Conservation (phyloP, 768 basidiomycete species). For the Amanita subjunquillea region DNA sequence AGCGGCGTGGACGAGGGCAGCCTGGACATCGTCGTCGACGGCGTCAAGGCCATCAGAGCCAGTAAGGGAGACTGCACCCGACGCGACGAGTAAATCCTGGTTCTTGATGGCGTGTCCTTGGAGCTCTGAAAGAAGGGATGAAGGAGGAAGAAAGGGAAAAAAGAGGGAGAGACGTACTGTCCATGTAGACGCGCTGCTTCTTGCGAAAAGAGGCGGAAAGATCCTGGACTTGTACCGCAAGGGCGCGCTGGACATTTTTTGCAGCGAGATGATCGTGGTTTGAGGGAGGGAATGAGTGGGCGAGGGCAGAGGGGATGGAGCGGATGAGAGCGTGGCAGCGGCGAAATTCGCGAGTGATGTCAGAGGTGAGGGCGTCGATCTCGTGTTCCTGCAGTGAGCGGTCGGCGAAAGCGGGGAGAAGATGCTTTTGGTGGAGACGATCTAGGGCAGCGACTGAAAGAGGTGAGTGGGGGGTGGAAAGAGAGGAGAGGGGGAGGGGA, state of each 20-base stretch:
- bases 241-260: conserved; percentile 89
- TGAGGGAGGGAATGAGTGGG: conserved; percentile 58
- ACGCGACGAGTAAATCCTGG: conserved; percentile 86
- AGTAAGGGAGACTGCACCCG: conserved; percentile 73
- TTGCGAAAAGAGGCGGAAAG: conserved; percentile 88
- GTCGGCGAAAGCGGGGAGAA: conserved; percentile 94
- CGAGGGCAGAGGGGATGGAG: conserved; percentile 49
- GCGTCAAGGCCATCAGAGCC: conserved; percentile 78
- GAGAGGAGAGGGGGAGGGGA: conserved; percentile 8
- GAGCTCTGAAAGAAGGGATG: conserved; percentile 44
- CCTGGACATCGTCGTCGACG: conserved; percentile 84
- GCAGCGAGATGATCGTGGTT: conserved; percentile 51
- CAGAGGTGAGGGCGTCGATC: conserved; percentile 76
- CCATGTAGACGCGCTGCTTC: conserved; percentile 97
- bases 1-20: conserved; percentile 40
- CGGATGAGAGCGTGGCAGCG: conserved; percentile 59
- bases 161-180: conserved; percentile 56
- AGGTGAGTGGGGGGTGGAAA: conserved; percentile 9
- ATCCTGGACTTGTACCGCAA: conserved; percentile 95
- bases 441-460: conserved; percentile 75
- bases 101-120: conserved; percentile 98
- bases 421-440: conserved; percentile 93
- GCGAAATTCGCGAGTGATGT: conserved; percentile 83
- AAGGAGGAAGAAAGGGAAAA: conserved; percentile 5
- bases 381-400: conserved; percentile 89